A percentile compares a stretch with the other conserved stretches of the same genome.
Evolutionary conservation across 73 alveolate genomes (phyloP).

Genomic region (Strombidium stylifer): DNA sequence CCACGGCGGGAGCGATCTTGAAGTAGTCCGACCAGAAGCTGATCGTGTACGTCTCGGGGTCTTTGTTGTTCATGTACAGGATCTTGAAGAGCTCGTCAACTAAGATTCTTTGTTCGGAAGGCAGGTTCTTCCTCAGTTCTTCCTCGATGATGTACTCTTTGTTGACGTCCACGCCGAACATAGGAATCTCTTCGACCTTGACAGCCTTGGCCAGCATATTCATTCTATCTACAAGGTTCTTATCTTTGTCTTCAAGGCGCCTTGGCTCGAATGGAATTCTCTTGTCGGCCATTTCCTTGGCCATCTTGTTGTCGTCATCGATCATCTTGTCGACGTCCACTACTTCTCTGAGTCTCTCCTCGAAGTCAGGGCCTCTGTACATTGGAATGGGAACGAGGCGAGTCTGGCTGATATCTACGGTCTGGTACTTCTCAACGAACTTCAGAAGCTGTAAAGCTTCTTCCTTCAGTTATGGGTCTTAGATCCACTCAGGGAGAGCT

Average conservation of each 20-base stretch:
- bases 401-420: conserved; percentile 50
- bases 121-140: conserved; percentile 34
- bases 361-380: conserved; percentile 59
- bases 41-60: conserved; percentile 77
- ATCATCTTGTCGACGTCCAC: conserved; percentile 54
- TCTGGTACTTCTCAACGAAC: conserved; percentile 35
- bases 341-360: conserved; percentile 53
- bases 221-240: conserved; percentile 44
- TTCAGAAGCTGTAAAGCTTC: conserved; percentile 6
- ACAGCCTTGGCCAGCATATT: conserved; percentile 60
- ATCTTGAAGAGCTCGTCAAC: conserved; percentile 72
- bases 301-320: conserved; percentile 43
- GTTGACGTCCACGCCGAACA: conserved; percentile 36
- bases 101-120: conserved; percentile 68
- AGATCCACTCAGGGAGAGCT: conserved; percentile 43
- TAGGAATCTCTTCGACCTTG: conserved; percentile 43
- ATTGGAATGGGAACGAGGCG: conserved; percentile 50
- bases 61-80: conserved; percentile 64
- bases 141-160: conserved; percentile 37
- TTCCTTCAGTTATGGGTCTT: conserved; percentile 37
- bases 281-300: no score
- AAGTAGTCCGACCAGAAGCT: conserved; percentile 75
- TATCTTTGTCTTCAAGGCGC: conserved; percentile 47
- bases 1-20: conserved; percentile 63
- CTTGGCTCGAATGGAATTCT: conserved; percentile 42